Percentiles rank a stretch among this genome's conserved stretches.
Evolutionary conservation across 140 eudicot genomes (phyloP).

Genomic region (Cichorium intybus): DNA sequence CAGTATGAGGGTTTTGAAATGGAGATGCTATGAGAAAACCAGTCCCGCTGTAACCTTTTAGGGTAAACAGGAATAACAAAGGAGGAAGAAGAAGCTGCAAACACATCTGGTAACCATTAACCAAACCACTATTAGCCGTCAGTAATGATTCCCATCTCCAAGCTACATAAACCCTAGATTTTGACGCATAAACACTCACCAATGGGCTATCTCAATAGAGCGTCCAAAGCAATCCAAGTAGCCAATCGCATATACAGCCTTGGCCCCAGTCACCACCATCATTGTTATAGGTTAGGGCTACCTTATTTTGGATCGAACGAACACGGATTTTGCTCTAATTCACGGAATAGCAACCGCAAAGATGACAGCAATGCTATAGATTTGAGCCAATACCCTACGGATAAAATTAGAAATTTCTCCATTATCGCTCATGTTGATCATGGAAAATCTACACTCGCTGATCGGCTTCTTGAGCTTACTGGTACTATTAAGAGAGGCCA

Average conservation of each 20-base stretch:
- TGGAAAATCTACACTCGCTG: constrained; percentile 93
- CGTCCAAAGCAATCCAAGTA: constrained; percentile 37
- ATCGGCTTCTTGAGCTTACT: constrained; percentile 87
- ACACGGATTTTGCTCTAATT: constrained; percentile 51
- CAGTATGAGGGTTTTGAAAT: neutral
- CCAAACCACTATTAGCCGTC: constrained; percentile 11
- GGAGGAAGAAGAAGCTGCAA: constrained; percentile 13
- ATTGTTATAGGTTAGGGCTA: neutral
- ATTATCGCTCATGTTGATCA: constrained; percentile 98
- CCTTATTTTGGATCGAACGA: constrained; percentile 22
- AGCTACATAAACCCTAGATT: constrained; percentile 21
- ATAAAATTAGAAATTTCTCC: constrained; percentile 76
- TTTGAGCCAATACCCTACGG: constrained; percentile 67
- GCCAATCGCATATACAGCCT: constrained; percentile 22
- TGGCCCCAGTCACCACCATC: neutral
- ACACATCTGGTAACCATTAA: neutral
- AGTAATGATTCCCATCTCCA: constrained; percentile 8
- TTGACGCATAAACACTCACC: constrained; percentile 1
- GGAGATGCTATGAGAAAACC: neutral
- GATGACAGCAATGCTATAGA: constrained; percentile 49
- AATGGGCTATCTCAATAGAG: constrained; percentile 39
- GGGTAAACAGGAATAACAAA: constrained; percentile 18
- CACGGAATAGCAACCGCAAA: constrained; percentile 34
- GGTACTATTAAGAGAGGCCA: constrained; percentile 85
- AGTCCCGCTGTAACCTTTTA: neutral